These are phyloP conservation scores for Plantago elongata DNA, from an alignment of 257 asterid species.

Conservation along the genomic window DNA sequence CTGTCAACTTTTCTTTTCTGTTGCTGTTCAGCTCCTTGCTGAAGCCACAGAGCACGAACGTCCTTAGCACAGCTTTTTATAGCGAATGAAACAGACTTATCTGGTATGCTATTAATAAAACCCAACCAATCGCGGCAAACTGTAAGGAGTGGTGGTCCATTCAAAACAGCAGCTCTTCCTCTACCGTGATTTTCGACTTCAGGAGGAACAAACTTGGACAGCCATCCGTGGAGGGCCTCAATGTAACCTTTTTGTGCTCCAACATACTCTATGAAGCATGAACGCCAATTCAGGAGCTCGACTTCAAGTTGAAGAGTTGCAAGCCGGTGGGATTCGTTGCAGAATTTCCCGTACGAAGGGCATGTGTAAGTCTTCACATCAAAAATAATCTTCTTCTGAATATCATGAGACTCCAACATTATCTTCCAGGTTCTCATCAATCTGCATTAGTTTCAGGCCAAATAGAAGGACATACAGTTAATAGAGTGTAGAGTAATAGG, in stretches of 20 bases:
- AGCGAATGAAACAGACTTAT: conserved; percentile 50
- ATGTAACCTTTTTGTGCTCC: conserved; percentile 58
- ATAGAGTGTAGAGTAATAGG: neutral
- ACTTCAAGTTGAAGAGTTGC: conserved; percentile 81
- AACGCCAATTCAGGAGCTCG: conserved; percentile 79
- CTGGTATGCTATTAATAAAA: conserved; percentile 55
- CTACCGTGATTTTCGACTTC: conserved; percentile 47
- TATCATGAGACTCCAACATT: conserved; percentile 78
- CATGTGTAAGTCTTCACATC: conserved; percentile 69
- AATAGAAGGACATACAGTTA: neutral
- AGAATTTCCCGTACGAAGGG: conserved; percentile 71
- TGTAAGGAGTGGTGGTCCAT: conserved; percentile 64
- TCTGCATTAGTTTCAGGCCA: conserved; percentile 37
- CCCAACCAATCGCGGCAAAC: conserved; percentile 64
- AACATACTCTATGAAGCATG: conserved; percentile 57
- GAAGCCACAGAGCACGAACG: conserved; percentile 74
- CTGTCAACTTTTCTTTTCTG: conserved; percentile 77
- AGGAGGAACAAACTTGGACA: conserved; percentile 56
- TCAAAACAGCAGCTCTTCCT: conserved; percentile 35
- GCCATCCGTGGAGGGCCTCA: conserved; percentile 70
- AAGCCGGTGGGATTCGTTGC: conserved; percentile 76
- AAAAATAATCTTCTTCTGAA: conserved; percentile 77
- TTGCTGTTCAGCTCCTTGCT: conserved; percentile 77
- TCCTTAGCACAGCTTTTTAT: conserved; percentile 69
- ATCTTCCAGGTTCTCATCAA: conserved; percentile 70